Evolutionary conservation across 768 basidiomycete species (phyloP).

Genomic region (Saitozyma sp.): DNA sequence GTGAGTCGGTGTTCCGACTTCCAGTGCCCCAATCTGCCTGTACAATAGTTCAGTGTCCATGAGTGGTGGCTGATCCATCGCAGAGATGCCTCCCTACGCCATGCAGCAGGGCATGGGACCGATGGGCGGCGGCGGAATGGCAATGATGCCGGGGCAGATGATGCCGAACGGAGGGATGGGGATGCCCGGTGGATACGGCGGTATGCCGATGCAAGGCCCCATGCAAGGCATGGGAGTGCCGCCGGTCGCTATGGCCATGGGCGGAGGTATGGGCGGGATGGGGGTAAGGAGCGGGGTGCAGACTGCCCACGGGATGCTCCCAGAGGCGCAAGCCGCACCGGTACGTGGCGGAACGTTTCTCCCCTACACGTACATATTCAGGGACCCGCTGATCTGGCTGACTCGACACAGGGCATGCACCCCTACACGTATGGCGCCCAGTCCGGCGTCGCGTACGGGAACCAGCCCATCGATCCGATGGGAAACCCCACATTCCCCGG

Average conservation of each 20-base stretch:
- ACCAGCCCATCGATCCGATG: conserved; percentile 44
- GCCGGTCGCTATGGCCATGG: conserved; percentile 11
- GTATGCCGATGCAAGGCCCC: conserved; percentile 9
- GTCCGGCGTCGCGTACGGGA: conserved; percentile 39
- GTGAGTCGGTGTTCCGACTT: conserved; percentile 18
- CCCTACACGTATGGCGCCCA: conserved; percentile 39
- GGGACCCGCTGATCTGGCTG: background rate
- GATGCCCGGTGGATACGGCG: conserved; percentile 22
- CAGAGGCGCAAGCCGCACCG: conserved; percentile 39
- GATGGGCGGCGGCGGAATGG: background rate
- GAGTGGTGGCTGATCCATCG: too few relatives aligned
- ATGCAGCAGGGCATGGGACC: too few relatives aligned
- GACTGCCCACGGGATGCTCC: conserved; percentile 13
- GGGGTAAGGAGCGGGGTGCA: conserved; percentile 10
- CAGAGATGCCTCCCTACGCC: too few relatives aligned
- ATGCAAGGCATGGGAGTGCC: conserved; percentile 26
- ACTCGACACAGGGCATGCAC: conserved; percentile 41
- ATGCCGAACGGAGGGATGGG: conserved; percentile 31
- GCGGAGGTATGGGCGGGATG: conserved; percentile 11
- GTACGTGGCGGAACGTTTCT: conserved; percentile 21
- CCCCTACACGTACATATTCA: too few relatives aligned
- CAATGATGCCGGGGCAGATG: conserved; percentile 27
- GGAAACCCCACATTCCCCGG: conserved; percentile 44
- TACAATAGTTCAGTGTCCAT: too few relatives aligned
- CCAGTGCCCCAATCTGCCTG: too few relatives aligned